These are phyloP conservation scores for Penicillium glabrum DNA, from an alignment of 2,329 filamentous ascomycete species.

Conservation along the genomic window DNA sequence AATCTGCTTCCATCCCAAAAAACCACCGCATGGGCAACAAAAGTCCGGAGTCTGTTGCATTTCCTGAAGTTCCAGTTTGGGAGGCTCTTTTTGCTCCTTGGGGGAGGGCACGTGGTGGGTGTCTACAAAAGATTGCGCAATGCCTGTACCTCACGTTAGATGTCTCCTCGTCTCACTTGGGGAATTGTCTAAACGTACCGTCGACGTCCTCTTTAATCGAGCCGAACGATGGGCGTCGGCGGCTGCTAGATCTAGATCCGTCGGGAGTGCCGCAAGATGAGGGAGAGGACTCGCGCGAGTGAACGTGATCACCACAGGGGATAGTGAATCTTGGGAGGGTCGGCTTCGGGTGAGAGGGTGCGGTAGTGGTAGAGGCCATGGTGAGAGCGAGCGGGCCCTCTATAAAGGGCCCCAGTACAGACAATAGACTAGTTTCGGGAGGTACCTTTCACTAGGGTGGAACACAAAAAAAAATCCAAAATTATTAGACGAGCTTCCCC, in stretches of 20 bases:
- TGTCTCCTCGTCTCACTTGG: not conserved
- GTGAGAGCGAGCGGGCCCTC: constrained; percentile 24
- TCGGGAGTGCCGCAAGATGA: constrained; percentile 35
- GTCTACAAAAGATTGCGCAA: constrained; percentile 47
- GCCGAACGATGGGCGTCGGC: constrained; percentile 42
- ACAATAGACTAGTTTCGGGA: constrained; percentile 2
- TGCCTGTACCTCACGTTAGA: constrained; percentile 27
- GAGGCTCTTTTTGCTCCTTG: constrained; percentile 24
- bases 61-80: constrained; percentile 24
- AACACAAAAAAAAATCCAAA: constrained; percentile 11
- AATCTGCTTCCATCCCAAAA: constrained; percentile 48
- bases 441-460: constrained; percentile 12
- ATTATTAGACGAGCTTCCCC: constrained; percentile 26
- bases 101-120: constrained; percentile 33
- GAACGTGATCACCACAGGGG: constrained; percentile 21
- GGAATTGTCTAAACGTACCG: constrained; percentile 30
- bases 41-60: constrained; percentile 43
- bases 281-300: constrained; percentile 35
- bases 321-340: constrained; percentile 21
- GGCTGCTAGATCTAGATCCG: constrained; percentile 41
- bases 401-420: constrained; percentile 24
- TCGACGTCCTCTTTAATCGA: constrained; percentile 46
- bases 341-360: constrained; percentile 27
- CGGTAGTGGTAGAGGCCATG: constrained; percentile 29
- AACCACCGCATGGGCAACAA: constrained; percentile 48